Conservation (phyloP, 345 rosid genomes). For the Arabidopsis suecica region DNA sequence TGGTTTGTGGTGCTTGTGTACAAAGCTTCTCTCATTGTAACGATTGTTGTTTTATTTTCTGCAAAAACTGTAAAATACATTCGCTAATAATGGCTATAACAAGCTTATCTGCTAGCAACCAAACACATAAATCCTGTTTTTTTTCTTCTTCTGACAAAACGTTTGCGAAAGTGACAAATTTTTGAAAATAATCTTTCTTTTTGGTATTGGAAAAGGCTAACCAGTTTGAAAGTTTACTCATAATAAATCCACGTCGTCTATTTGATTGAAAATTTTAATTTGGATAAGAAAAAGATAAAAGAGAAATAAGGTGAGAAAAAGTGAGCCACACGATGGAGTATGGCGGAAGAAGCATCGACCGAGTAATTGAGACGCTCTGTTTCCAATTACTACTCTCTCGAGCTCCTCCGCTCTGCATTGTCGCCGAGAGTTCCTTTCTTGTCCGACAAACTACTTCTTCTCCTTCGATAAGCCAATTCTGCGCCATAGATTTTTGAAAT, state of each 20-base stretch:
- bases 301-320: slow-evolving; percentile 18
- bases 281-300: slow-evolving; percentile 42
- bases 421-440: neutral
- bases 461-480: slow-evolving; percentile 9
- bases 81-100: slow-evolving; percentile 14
- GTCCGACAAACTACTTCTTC: neutral
- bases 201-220: neutral
- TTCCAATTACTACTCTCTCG: slow-evolving; percentile 21
- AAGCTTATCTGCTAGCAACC: neutral
- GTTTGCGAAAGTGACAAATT: no score
- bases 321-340: slow-evolving; percentile 44
- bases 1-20: slow-evolving; percentile 33
- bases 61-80: neutral
- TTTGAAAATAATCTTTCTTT: no score
- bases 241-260: slow-evolving; percentile 17
- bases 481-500: neutral
- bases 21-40: slow-evolving; percentile 35
- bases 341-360: slow-evolving; percentile 37
- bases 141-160: no score
- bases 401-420: slow-evolving; percentile 27
- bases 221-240: neutral
- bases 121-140: neutral
- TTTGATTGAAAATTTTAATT: neutral
- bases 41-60: neutral
- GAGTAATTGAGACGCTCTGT: slow-evolving; percentile 26